These are phyloP conservation scores for Penicillium capsulatum DNA, from an alignment of 2,329 filamentous ascomycete genomes.

Conservation along the genomic window DNA sequence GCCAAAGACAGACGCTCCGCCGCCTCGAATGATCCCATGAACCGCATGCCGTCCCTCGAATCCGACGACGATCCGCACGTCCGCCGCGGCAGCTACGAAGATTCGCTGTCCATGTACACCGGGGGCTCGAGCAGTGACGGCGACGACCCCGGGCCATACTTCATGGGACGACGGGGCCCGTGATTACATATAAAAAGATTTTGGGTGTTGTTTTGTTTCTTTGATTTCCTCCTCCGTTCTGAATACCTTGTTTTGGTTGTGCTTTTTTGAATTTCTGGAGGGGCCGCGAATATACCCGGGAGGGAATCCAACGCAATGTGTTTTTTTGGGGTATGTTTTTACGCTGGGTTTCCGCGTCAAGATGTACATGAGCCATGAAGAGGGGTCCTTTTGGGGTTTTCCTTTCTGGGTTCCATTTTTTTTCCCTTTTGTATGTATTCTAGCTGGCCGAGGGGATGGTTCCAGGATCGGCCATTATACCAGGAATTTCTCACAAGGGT, in stretches of 20 bases:
- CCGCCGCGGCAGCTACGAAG: slow-evolving; percentile 26
- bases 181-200: too few species aligned
- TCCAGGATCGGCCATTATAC: slow-evolving; percentile 1
- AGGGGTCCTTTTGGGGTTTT: slow-evolving; percentile 2
- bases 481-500: slow-evolving; percentile 2
- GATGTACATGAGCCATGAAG: slow-evolving; percentile 8
- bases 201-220: too few species aligned
- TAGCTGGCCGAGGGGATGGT: slow-evolving; percentile 1
- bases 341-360: slow-evolving; percentile 1
- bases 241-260: background rate
- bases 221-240: background rate
- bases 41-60: slow-evolving; percentile 18
- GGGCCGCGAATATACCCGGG: too few species aligned
- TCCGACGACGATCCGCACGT: slow-evolving; percentile 24
- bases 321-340: background rate
- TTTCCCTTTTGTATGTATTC: slow-evolving; percentile 2
- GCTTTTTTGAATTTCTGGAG: background rate
- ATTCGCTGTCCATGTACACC: slow-evolving; percentile 28
- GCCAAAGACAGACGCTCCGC: slow-evolving; percentile 29
- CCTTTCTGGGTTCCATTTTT: background rate
- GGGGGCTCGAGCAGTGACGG: slow-evolving; percentile 33
- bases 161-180: slow-evolving; percentile 21
- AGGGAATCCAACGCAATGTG: too few species aligned
- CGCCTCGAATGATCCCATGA: slow-evolving; percentile 9
- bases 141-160: slow-evolving; percentile 29